Evolutionary conservation across 257 asterid species (phyloP).

Genomic region (Nicotiana knightiana): DNA sequence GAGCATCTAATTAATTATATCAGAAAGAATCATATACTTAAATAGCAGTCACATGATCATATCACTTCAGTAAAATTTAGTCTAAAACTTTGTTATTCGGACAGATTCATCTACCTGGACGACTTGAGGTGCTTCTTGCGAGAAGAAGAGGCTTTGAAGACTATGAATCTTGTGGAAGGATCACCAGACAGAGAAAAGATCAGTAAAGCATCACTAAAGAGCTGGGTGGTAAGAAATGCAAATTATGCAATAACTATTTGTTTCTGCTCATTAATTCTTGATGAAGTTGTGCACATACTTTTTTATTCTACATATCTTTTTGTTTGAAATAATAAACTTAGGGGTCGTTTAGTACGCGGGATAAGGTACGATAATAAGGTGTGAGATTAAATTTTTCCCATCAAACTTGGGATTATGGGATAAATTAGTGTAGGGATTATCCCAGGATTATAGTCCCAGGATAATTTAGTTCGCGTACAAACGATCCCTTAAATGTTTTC

Average conservation of each 20-base stretch:
- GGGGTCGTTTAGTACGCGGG: too few species aligned
- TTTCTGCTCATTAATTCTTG: not conserved
- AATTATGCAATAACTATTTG: not conserved
- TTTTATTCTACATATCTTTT: too few species aligned
- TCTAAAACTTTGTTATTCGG: not conserved
- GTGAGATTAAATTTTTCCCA: too few species aligned
- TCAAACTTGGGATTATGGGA: too few species aligned
- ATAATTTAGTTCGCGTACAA: too few species aligned
- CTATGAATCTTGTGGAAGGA: conserved; percentile 60
- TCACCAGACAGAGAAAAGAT: conserved; percentile 52
- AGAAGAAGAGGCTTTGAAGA: conserved; percentile 67
- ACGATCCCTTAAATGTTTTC: too few species aligned
- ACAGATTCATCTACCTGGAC: conserved; percentile 64
- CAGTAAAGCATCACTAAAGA: conserved; percentile 68
- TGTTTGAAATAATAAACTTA: too few species aligned
- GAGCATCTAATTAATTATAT: not conserved
- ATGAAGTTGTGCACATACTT: not conserved
- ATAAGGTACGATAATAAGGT: too few species aligned
- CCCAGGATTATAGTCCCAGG: too few species aligned
- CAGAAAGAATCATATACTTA: not conserved
- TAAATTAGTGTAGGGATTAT: too few species aligned
- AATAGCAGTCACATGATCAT: not conserved
- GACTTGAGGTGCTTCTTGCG: conserved; percentile 77
- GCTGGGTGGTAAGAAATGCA: conserved; percentile 72
- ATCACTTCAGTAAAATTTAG: not conserved